A percentile compares a stretch with the other conserved stretches of the same genome.
Evolutionary conservation across 345 rosid species (phyloP).

Genomic region (Jatropha curcas): DNA sequence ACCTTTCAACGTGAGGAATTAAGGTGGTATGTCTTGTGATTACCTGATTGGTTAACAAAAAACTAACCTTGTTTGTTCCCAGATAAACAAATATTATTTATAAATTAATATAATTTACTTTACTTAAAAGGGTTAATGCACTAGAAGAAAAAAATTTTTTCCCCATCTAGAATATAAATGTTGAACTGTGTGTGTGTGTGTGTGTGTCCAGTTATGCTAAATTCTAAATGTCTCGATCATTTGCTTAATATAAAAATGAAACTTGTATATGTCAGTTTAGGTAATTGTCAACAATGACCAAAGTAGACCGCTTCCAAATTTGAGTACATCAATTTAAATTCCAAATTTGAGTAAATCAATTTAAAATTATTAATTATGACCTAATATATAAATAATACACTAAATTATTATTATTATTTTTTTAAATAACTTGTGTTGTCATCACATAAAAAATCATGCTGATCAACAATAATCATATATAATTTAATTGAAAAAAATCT

Average conservation of each 20-base stretch:
- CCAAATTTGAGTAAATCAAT: not conserved
- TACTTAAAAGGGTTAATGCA: too few species aligned
- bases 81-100: too few species aligned
- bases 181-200: too few species aligned
- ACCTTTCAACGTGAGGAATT: too few species aligned
- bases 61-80: too few species aligned
- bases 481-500: constrained; percentile 20
- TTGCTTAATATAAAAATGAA: not conserved
- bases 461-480: not conserved
- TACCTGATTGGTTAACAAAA: too few species aligned
- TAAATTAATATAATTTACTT: too few species aligned
- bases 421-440: not conserved
- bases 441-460: constrained; percentile 9
- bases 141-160: too few species aligned
- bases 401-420: too few species aligned
- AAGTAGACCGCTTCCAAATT: not conserved
- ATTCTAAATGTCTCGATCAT: not conserved
- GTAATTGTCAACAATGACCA: constrained; percentile 18
- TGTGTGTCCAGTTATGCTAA: not conserved
- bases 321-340: not conserved
- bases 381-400: not conserved
- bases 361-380: not conserved
- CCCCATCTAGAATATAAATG: too few species aligned
- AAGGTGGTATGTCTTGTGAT: too few species aligned
- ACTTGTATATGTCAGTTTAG: constrained; percentile 5